phyloP scores from a whole-genome alignment of 331 rosid species.

The Quercus lobata region DNA sequence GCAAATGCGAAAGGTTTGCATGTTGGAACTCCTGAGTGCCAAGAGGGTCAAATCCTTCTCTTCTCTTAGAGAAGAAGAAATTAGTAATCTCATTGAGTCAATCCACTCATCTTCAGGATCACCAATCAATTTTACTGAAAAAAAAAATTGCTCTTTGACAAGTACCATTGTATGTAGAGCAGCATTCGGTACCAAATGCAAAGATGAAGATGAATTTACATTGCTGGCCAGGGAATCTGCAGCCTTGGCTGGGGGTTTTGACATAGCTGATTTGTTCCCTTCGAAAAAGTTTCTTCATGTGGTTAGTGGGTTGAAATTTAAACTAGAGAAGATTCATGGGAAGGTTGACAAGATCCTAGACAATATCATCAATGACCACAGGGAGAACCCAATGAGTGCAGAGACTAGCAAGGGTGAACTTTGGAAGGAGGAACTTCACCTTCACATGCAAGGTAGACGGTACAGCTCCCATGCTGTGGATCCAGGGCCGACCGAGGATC shows the following conservation, averaged over 20 bases:
- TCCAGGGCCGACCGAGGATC: no score
- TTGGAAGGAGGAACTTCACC: background rate
- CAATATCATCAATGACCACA: conserved; percentile 22
- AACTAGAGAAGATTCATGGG: background rate
- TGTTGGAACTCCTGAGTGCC: no score
- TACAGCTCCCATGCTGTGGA: no score
- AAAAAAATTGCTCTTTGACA: background rate
- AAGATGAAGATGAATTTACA: background rate
- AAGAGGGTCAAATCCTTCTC: no score
- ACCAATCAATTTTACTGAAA: conserved; percentile 6
- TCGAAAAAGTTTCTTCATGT: conserved; percentile 2
- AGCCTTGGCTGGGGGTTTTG: background rate
- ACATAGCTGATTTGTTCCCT: conserved; percentile 30
- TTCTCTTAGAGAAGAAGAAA: conserved; percentile 33
- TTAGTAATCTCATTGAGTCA: background rate
- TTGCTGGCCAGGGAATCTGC: background rate
- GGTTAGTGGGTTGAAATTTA: background rate
- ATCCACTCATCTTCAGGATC: background rate
- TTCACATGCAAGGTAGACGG: no score
- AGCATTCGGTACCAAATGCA: conserved; percentile 10
- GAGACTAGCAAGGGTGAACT: background rate
- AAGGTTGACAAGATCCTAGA: conserved; percentile 18
- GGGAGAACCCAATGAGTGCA: background rate
- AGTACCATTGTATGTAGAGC: background rate
- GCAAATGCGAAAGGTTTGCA: no score